Conservation (phyloP, 2,329 filamentous ascomycete species). For the Nannizziopsis arthrosporioides region DNA sequence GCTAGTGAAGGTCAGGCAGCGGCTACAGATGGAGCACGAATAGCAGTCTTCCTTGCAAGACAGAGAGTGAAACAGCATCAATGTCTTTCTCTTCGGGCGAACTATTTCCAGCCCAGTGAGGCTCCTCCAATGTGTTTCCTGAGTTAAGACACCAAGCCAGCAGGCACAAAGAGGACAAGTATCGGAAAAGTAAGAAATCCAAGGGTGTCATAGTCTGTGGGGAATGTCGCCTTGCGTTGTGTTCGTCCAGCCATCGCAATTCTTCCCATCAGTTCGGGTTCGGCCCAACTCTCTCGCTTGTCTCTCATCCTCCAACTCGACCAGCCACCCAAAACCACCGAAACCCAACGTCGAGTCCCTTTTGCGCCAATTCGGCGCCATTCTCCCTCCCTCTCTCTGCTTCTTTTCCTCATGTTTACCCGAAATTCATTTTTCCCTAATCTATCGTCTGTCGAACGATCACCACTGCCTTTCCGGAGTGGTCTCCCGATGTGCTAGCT, state of each 20-base stretch:
- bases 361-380: not conserved
- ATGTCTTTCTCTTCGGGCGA: no score
- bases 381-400: not conserved
- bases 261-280: not conserved
- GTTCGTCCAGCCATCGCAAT: slow-evolving; percentile 11
- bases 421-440: not conserved
- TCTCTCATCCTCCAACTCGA: slow-evolving; percentile 9
- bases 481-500: no score
- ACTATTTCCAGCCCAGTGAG: no score
- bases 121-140: no score
- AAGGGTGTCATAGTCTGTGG: no score
- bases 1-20: not conserved
- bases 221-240: not conserved
- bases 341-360: not conserved
- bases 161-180: no score
- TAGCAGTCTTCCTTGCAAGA: not conserved
- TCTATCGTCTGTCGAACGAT: not conserved
- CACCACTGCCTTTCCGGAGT: not conserved
- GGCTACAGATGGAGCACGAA: not conserved
- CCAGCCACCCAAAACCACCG: slow-evolving; percentile 11
- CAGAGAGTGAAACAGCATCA: not conserved
- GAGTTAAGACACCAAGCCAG: no score
- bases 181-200: no score
- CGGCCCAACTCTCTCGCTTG: not conserved
- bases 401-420: not conserved